Evolutionary conservation across 164 flowering plant genomes (phyloP).

Genomic region (Malania oleifera): DNA sequence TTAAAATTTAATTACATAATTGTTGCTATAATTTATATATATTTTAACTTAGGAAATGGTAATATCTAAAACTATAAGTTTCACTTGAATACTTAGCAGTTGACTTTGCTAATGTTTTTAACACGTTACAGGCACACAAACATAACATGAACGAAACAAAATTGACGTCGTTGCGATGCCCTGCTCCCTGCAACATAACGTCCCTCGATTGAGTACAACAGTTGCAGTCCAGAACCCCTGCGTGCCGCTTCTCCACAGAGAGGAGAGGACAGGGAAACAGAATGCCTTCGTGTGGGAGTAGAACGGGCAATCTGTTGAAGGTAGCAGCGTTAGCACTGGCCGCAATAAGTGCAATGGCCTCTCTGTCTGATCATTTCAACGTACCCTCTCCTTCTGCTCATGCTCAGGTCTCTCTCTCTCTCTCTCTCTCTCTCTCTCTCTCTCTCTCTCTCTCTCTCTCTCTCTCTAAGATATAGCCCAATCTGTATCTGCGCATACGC

Average conservation of each 20-base stretch:
- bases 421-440: not conserved
- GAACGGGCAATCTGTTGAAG: not conserved
- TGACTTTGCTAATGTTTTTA: too few relatives aligned
- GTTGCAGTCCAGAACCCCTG: too few relatives aligned
- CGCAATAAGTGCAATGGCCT: not conserved
- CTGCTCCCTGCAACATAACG: too few relatives aligned
- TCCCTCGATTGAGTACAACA: too few relatives aligned
- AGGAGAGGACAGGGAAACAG: not conserved
- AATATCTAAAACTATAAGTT: too few relatives aligned
- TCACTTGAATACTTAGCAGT: too few relatives aligned
- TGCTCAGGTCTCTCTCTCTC: not conserved
- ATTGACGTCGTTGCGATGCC: too few relatives aligned
- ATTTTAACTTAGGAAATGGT: too few relatives aligned
- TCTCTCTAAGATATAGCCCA: not conserved
- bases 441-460: not conserved
- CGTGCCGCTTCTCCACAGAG: not conserved
- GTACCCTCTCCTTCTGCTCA: not conserved
- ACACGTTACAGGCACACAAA: too few relatives aligned
- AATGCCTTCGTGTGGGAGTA: not conserved
- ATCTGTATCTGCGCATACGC: not conserved
- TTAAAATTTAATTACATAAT: too few relatives aligned
- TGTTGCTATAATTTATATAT: too few relatives aligned
- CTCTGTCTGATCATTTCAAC: not conserved
- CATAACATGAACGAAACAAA: too few relatives aligned
- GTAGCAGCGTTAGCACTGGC: not conserved